Conservation (phyloP, 306 rosid species). For the Rubus parviflorus region DNA sequence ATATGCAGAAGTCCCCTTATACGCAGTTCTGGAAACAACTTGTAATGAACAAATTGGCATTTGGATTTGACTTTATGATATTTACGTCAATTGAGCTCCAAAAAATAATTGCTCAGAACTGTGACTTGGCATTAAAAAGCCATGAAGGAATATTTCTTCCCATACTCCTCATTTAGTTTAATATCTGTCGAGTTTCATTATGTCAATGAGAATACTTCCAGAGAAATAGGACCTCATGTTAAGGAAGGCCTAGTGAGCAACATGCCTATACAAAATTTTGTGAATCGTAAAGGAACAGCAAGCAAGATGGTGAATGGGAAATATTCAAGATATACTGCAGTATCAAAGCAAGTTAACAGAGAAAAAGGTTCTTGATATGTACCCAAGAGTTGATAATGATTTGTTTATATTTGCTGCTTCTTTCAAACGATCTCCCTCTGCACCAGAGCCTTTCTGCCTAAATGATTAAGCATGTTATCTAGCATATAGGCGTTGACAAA, state of each 20-base stretch:
- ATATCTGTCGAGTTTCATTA: not conserved
- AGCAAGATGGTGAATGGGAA: not conserved
- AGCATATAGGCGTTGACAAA: conserved; percentile 15
- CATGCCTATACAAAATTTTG: not conserved
- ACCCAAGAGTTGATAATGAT: conserved; percentile 96
- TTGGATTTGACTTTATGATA: not conserved
- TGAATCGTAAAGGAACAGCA: not conserved
- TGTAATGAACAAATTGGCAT: not conserved
- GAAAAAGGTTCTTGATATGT: conserved; percentile 26
- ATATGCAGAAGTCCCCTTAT: not conserved
- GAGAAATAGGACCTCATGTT: not conserved
- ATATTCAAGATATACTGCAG: not conserved
- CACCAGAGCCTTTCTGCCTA: conserved; percentile 97
- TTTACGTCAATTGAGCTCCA: not conserved
- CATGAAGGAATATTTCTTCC: not conserved
- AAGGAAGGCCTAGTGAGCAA: not conserved
- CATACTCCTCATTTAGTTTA: not conserved
- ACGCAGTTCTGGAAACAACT: not conserved
- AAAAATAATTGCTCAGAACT: not conserved
- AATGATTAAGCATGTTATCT: conserved; percentile 32
- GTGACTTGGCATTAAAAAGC: not conserved
- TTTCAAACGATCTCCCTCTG: conserved; percentile 90
- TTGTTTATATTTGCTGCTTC: conserved; percentile 97
- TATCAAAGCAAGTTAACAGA: conserved; percentile 22
- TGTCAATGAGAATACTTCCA: not conserved